Percentiles rank a stretch among this genome's conserved stretches.
phyloP scores from a whole-genome alignment of 805 yeast genomes.

The Suhomyces tanzawaensis region DNA sequence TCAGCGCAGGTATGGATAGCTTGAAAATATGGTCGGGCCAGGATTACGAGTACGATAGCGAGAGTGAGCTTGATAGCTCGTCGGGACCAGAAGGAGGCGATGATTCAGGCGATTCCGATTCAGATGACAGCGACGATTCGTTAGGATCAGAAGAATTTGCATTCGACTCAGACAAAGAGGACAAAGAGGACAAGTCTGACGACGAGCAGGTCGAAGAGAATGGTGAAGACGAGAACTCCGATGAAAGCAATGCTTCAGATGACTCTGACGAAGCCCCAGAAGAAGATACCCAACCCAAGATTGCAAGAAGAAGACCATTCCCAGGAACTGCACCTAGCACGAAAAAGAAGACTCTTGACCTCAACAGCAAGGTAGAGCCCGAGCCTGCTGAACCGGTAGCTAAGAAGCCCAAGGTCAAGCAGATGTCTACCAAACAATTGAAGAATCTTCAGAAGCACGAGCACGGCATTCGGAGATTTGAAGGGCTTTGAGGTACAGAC shows the following conservation, averaged over 20 bases:
- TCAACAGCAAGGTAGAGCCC: slow-evolving; percentile 1
- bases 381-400: slow-evolving; percentile 21
- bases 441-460: slow-evolving; percentile 50
- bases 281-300: slow-evolving; percentile 6
- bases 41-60: slow-evolving; percentile 18
- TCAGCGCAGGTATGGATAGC: slow-evolving; percentile 80
- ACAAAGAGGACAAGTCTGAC: slow-evolving; percentile 14
- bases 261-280: slow-evolving; percentile 13
- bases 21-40: slow-evolving; percentile 69
- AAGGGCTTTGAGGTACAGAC: slow-evolving; percentile 44
- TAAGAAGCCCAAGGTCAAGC: slow-evolving; percentile 30
- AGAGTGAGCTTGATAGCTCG: slow-evolving; percentile 21
- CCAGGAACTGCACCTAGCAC: slow-evolving; percentile 12
- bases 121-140: slow-evolving; percentile 10
- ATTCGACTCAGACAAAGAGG: slow-evolving; percentile 2
- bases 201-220: slow-evolving; percentile 13
- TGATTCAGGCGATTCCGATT: slow-evolving; percentile 8
- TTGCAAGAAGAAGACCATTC: slow-evolving; percentile 2
- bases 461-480: slow-evolving; percentile 66
- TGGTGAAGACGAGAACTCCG: slow-evolving; percentile 9
- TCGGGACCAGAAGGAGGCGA: slow-evolving; percentile 23
- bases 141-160: slow-evolving; percentile 4
- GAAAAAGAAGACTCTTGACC: slow-evolving; percentile 2
- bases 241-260: slow-evolving; percentile 10
- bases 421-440: slow-evolving; percentile 44